These are phyloP conservation scores for Phytophthora tentaculata DNA, from an alignment of 352 stramenopile species.

Conservation along the genomic window DNA sequence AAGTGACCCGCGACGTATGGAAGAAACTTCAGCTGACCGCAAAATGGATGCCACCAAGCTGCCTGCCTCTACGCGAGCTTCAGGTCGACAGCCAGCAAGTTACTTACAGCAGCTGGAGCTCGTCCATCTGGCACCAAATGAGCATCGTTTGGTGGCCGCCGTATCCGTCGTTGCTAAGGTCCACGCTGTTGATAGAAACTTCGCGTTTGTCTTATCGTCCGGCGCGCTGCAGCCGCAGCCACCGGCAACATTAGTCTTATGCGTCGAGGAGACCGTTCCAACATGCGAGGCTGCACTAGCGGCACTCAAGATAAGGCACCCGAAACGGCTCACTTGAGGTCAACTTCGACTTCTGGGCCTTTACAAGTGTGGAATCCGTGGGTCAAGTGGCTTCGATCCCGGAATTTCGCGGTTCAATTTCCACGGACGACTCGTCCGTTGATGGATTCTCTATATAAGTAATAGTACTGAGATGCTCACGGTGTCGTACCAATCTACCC, in stretches of 20 bases:
- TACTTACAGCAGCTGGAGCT: slow-evolving; percentile 34
- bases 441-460: slow-evolving; percentile 9
- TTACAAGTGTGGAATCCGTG: slow-evolving; percentile 9
- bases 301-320: slow-evolving; percentile 14
- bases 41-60: slow-evolving; percentile 15
- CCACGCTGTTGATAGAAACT: slow-evolving; percentile 8
- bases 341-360: slow-evolving; percentile 5
- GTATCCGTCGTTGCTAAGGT: neutral
- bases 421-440: slow-evolving; percentile 26
- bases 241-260: slow-evolving; percentile 33
- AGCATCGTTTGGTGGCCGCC: slow-evolving; percentile 8
- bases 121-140: slow-evolving; percentile 31
- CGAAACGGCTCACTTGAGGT: slow-evolving; percentile 21
- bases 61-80: slow-evolving; percentile 21
- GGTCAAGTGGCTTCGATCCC: slow-evolving; percentile 30
- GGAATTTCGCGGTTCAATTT: slow-evolving; percentile 29
- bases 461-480: neutral
- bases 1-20: slow-evolving; percentile 4
- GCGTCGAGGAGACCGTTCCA: slow-evolving; percentile 6
- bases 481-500: no score
- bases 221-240: slow-evolving; percentile 2
- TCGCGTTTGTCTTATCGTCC: slow-evolving; percentile 19
- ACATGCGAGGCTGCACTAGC: slow-evolving; percentile 17
- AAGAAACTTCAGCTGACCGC: slow-evolving; percentile 13
- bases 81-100: slow-evolving; percentile 33